Percentiles rank a stretch among this genome's conserved stretches.
Conservation (phyloP, 2,329 filamentous ascomycete species). For the Waltergamsia citrina region DNA sequence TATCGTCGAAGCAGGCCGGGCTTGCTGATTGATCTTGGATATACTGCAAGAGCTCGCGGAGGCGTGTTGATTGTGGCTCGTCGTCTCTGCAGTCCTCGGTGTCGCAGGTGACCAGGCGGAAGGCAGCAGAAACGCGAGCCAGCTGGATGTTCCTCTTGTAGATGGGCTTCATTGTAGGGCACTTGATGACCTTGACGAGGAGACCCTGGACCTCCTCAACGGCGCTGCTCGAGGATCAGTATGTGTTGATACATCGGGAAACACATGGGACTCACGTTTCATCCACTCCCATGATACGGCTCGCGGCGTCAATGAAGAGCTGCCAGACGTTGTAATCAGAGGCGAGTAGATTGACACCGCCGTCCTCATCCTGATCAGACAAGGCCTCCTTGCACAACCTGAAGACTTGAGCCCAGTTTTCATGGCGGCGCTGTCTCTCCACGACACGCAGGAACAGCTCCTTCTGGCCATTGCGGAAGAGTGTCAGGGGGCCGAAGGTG, state of each 20-base stretch:
- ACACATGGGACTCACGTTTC: constrained; percentile 26
- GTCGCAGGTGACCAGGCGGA: constrained; percentile 19
- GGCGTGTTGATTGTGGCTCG: constrained; percentile 17
- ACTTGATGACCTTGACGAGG: constrained; percentile 18
- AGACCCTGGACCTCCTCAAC: constrained; percentile 16
- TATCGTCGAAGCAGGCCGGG: constrained; percentile 35
- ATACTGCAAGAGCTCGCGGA: constrained; percentile 24
- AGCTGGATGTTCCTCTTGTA: constrained; percentile 28
- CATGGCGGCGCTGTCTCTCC: constrained; percentile 22
- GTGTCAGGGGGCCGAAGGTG: constrained; percentile 28
- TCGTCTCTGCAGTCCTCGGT: constrained; percentile 16
- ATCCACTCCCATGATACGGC: constrained; percentile 17
- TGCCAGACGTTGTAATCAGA: constrained; percentile 33
- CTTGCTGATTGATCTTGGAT: constrained; percentile 23
- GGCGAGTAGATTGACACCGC: constrained; percentile 28
- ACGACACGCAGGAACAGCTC: constrained; percentile 33
- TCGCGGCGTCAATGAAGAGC: constrained; percentile 27
- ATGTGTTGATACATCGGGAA: not conserved
- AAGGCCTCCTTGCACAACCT: constrained; percentile 34
- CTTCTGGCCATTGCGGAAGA: constrained; percentile 36
- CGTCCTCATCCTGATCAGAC: constrained; percentile 23
- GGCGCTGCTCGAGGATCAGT: constrained; percentile 10
- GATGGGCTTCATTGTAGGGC: constrained; percentile 21
- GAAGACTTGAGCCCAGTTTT: constrained; percentile 32
- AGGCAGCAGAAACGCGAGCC: constrained; percentile 26